Evolutionary conservation across 2,329 filamentous ascomycete genomes (phyloP), one percentile per base, ranked within the genome.

Genomic region (Colletotrichum sp.): DNA sequence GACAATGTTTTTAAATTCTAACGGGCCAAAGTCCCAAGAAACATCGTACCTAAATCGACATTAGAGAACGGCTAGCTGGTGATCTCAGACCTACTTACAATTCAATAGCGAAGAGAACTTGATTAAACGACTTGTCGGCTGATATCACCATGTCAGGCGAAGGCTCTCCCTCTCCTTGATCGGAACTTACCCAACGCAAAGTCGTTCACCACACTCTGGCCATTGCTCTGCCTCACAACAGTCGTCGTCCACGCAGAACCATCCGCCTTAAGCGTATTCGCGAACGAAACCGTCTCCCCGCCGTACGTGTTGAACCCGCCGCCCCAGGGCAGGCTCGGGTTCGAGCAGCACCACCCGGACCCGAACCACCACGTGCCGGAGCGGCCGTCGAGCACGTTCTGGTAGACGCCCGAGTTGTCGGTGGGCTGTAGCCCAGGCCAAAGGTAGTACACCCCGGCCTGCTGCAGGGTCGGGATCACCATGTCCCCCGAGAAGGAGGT

Each of bases 361-460:
- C 83, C 84, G 65, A 86, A 85, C 83, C 83, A 85, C 84, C 84
- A 85, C 2, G 82, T 83, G 3, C 84, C 83, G 13, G 80, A 83
- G 1, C 83, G 78, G 9, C 84, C 84, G 73, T 85, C 85, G 5
- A 86, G 79, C 6, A 85, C 85, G 24, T 84, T 83, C 72, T 85
- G 84, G 72, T 85, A 86, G 8, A 85, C 83, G 24, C 84, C 84
- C 28, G 79, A 82, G 68, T 81, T 82, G 68, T 84, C 84, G 1
- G 81, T 83, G 5, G 84, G 83, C 73, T 86, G 83, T 8, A 86
- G 81, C 2, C 84, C 85, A 1, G 84, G 84, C 84, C 84, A 85
- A 7, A 86, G 82, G 72, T 85, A 86, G 70, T 85, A 86, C 15
- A 78, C 79, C 0, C 81, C 85, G 21, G 82, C 82, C 67, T 34